Evolutionary conservation across 352 stramenopile genomes (phyloP), one percentile per base, ranked within the genome.

Genomic region (Phytophthora constricta): DNA sequence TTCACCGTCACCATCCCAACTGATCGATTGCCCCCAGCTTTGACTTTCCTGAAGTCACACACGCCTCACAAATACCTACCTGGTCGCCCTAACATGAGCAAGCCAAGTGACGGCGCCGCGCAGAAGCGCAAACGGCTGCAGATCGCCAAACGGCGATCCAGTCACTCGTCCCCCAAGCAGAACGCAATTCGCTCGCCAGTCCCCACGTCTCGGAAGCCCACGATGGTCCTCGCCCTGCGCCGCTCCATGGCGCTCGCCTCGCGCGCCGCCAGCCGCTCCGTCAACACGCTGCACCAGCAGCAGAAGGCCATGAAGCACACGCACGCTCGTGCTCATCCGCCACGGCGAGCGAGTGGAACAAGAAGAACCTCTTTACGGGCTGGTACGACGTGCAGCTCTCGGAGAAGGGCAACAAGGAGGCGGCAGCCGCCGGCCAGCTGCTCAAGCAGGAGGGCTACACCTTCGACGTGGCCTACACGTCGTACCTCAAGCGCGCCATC

Each of bases 381-480:
- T 98, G 91, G 92, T 96, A 93, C 71, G 92, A 98, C 74, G 94
- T 96, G 58, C 91, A 96, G 61, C 80, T 98, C 49, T 97, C 81
- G 48, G 86, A 80, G 4, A 96, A 93, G 59, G 84, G 95, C 68
- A 90, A 97, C 81, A 75, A 97, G 59, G 95, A 98, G 67, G 95
- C 93, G 19, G 77, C 82, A n/a, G 91, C 93, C 2, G 93, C 92
- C 10, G 95, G 93, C 20, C 70, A 89, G 66, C 83, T 98, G 70
- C 80, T 98, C 13, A 85, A 93, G 65, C 87, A 98, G 70, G 87
- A 96, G 48, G 95, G 95, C 58, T 98, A 98, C 74, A 91, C 90
- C 31, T 97, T 98, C 62, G 94, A 99, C 74, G 76, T 98, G 2
- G 92, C 96, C 37, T 99, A 98, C 80, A 99, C 96, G 52, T 98